These are phyloP conservation scores for Chlamydomonas reinhardtii DNA, from an alignment of 163 green algal genomes.

Conservation along the genomic window DNA sequence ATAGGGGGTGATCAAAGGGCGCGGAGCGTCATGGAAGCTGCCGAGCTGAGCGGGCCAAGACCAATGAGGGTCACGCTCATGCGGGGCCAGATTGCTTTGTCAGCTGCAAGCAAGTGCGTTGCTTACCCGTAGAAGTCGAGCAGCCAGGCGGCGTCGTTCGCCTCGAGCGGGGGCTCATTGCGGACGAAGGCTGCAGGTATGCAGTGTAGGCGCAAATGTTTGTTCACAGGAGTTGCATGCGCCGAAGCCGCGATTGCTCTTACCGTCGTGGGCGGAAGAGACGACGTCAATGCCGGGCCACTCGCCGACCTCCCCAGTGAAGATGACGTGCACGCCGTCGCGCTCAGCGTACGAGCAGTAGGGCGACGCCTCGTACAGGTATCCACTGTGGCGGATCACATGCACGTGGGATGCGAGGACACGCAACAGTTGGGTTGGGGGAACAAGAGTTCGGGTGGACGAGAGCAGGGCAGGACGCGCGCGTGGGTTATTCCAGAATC, in stretches of 20 bases:
- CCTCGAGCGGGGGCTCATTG: conserved; percentile 52
- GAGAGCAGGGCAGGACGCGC: too few species aligned
- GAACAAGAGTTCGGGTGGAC: too few species aligned
- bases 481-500: too few species aligned
- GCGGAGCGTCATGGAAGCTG: too few species aligned
- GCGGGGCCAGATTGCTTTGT: too few species aligned
- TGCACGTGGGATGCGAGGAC: too few species aligned
- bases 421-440: too few species aligned
- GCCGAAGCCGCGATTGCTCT: background rate
- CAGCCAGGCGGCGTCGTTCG: conserved; percentile 64
- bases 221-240: too few species aligned
- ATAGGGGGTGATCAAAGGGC: background rate
- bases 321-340: conserved; percentile 68
- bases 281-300: conserved; percentile 74
- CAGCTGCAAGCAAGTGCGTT: too few species aligned
- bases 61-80: too few species aligned
- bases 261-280: conserved; percentile 64
- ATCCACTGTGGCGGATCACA: background rate
- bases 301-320: conserved; percentile 68
- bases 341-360: conserved; percentile 41
- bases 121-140: conserved; percentile 66
- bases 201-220: too few species aligned
- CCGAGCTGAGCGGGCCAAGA: too few species aligned
- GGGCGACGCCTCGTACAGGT: background rate
- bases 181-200: conserved; percentile 62